phyloP scores from a whole-genome alignment of 2,329 filamentous ascomycete species.

The Knoxdaviesia capensis region DNA sequence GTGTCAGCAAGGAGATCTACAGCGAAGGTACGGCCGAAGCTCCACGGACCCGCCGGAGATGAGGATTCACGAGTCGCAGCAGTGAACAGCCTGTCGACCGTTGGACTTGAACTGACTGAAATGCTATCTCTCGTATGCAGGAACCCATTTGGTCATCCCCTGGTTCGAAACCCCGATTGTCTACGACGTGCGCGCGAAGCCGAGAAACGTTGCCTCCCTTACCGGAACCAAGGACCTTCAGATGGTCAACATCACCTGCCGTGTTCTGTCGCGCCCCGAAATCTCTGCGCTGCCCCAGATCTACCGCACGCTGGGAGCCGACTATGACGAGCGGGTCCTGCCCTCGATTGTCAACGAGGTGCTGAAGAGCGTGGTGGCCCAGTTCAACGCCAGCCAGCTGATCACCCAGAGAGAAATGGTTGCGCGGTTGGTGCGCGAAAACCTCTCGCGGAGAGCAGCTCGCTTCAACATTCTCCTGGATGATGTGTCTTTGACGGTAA shows the following conservation, averaged over 20 bases:
- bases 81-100: too few species aligned
- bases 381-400: slow-evolving; percentile 95
- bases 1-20: slow-evolving; percentile 94
- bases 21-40: slow-evolving; percentile 47
- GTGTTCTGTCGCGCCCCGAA: slow-evolving; percentile 84
- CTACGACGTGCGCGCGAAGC: slow-evolving; percentile 96
- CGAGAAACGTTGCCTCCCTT: slow-evolving; percentile 86
- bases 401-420: slow-evolving; percentile 99
- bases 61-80: too few species aligned
- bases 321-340: slow-evolving; percentile 93
- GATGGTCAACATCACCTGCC: slow-evolving; percentile 99
- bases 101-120: too few species aligned
- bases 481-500: slow-evolving; percentile 87
- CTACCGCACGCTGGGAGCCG: slow-evolving; percentile 82
- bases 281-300: slow-evolving; percentile 85
- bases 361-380: slow-evolving; percentile 91
- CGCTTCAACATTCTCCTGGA: slow-evolving; percentile 96
- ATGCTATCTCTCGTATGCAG: slow-evolving; percentile 18
- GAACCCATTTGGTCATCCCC: slow-evolving; percentile 82
- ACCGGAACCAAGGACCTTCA: slow-evolving; percentile 98
- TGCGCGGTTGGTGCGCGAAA: slow-evolving; percentile 75
- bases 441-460: slow-evolving; percentile 73
- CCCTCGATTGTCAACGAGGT: slow-evolving; percentile 98
- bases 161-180: slow-evolving; percentile 96
- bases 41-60: too few species aligned